phyloP scores from a whole-genome alignment of 768 basidiomycete species.

The Lyophyllum shimeji region DNA sequence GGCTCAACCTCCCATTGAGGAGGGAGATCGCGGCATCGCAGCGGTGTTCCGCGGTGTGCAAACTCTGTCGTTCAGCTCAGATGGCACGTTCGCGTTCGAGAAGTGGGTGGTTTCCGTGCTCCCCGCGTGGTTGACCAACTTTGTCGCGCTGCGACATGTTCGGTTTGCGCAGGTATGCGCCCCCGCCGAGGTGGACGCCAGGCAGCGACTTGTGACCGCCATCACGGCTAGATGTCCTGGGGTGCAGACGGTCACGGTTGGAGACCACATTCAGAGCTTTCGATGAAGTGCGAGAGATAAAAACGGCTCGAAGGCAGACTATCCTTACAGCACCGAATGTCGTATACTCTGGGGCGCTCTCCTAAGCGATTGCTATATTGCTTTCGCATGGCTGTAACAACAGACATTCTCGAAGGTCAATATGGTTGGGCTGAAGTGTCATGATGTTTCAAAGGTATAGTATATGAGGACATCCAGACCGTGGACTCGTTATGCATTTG shows the following conservation, averaged over 20 bases:
- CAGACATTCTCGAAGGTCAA: no score
- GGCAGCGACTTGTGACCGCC: background rate
- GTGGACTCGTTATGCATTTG: no score
- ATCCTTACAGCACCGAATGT: no score
- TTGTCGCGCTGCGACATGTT: constrained; percentile 15
- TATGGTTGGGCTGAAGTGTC: no score
- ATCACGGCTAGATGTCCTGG: constrained; percentile 12
- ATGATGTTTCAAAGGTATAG: no score
- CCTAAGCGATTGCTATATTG: no score
- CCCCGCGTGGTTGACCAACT: constrained; percentile 21
- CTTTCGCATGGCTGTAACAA: no score
- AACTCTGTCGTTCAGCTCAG: constrained; percentile 16
- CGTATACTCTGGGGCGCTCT: no score
- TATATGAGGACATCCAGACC: no score
- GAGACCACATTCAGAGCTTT: background rate
- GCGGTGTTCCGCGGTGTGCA: constrained; percentile 5
- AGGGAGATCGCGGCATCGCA: background rate
- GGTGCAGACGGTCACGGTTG: constrained; percentile 9
- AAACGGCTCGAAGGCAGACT: background rate
- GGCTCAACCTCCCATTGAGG: background rate
- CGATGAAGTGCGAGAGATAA: background rate
- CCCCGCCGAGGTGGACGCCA: background rate
- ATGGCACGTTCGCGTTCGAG: constrained; percentile 20
- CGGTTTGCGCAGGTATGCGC: constrained; percentile 17
- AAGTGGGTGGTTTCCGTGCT: constrained; percentile 20